Percentiles rank a stretch among this genome's conserved stretches.
These are phyloP conservation scores for Cytidiella melzeri DNA, from an alignment of 768 basidiomycete species.

Conservation along the genomic window DNA sequence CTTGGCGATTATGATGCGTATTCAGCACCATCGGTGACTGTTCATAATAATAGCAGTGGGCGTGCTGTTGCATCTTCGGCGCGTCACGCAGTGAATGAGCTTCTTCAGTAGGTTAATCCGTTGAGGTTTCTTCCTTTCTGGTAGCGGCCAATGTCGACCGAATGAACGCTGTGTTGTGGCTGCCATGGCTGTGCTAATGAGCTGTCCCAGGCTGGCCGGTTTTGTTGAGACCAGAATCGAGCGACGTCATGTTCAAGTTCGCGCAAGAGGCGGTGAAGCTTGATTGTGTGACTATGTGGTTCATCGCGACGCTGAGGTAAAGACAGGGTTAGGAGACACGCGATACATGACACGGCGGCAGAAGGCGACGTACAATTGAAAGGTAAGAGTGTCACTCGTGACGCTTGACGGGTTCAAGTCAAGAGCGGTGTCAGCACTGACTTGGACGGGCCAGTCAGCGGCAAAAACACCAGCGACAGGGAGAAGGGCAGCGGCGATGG, in stretches of 20 bases:
- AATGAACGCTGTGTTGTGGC: no score
- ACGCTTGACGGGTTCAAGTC: constrained; percentile 27
- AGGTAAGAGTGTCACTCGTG: constrained; percentile 44
- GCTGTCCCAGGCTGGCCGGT: constrained; percentile 30
- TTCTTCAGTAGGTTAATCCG: no score
- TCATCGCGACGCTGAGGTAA: constrained; percentile 15
- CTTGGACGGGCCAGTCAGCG: constrained; percentile 30
- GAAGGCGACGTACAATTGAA: constrained; percentile 42
- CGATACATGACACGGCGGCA: background rate
- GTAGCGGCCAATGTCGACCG: no score
- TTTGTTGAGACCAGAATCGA: constrained; percentile 45
- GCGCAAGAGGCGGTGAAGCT: constrained; percentile 49
- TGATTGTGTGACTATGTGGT: constrained; percentile 56
- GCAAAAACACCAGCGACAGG: constrained; percentile 41
- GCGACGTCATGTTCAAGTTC: constrained; percentile 30
- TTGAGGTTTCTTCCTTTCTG: no score
- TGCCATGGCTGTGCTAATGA: no score
- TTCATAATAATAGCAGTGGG: no score
- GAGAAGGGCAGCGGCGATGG: constrained; percentile 30
- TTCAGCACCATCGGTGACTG: no score
- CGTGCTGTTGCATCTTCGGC: no score
- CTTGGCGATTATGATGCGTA: no score
- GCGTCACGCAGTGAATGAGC: no score
- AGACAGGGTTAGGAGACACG: background rate
- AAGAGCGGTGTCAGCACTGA: constrained; percentile 22